These are phyloP conservation scores for Ambrosia artemisiifolia DNA, from an alignment of 129 eudicot species.

Conservation along the genomic window DNA sequence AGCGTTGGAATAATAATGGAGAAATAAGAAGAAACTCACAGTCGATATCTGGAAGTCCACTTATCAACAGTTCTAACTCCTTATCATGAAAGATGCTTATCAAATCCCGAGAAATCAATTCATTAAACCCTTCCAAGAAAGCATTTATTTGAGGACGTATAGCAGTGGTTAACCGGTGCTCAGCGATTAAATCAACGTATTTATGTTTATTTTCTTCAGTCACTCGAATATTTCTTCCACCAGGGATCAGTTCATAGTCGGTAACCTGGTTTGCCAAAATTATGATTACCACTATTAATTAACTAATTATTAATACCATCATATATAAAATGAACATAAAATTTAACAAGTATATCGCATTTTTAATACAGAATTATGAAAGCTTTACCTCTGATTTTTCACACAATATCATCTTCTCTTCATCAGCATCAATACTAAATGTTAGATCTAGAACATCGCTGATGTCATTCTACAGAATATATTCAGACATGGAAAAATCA, in stretches of 20 bases:
- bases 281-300: not conserved
- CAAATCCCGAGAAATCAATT: constrained; percentile 69
- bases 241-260: constrained; percentile 89
- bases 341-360: not conserved
- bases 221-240: constrained; percentile 93
- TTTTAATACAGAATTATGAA: not conserved
- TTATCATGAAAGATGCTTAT: constrained; percentile 90
- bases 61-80: constrained; percentile 86
- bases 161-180: constrained; percentile 96
- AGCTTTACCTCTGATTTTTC: constrained; percentile 68
- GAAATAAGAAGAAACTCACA: constrained; percentile 41
- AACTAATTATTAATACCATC: too few species aligned
- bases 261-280: constrained; percentile 58
- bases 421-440: constrained; percentile 98
- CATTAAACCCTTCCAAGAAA: constrained; percentile 88
- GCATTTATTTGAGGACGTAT: constrained; percentile 99
- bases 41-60: constrained; percentile 98
- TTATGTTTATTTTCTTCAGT: constrained; percentile 96
- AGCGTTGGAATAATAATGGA: not conserved
- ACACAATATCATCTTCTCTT: constrained; percentile 85
- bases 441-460: constrained; percentile 84
- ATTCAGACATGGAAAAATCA: not conserved
- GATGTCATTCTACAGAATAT: constrained; percentile 80
- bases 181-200: constrained; percentile 94
- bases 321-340: not conserved